These are phyloP conservation scores for Scutellaria galericulata DNA, from an alignment of 257 asterid species.

Conservation along the genomic window DNA sequence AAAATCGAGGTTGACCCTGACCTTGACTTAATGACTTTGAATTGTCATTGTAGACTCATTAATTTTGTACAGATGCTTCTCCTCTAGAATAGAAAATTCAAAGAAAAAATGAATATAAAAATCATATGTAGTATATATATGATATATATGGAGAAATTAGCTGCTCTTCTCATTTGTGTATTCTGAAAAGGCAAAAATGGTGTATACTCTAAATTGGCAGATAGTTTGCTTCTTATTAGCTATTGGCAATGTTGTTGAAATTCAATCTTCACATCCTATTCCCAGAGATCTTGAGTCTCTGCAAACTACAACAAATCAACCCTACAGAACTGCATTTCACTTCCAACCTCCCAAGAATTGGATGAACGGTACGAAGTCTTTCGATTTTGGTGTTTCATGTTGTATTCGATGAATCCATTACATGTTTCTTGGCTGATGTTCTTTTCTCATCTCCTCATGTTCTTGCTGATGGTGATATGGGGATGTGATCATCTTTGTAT, in stretches of 20 bases:
- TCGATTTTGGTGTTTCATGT: neutral
- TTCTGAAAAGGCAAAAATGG: constrained; percentile 22
- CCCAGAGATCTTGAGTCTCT: constrained; percentile 2
- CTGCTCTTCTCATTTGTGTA: no score
- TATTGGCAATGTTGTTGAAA: constrained; percentile 7
- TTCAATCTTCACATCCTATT: neutral
- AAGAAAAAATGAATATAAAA: no score
- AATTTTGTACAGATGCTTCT: no score
- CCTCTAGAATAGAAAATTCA: no score
- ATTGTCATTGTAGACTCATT: no score
- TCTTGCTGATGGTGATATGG: neutral
- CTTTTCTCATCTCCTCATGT: neutral
- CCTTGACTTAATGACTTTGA: no score
- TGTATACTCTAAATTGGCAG: constrained; percentile 22
- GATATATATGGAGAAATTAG: no score
- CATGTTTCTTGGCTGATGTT: neutral
- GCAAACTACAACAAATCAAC: constrained; percentile 27
- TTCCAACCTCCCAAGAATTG: constrained; percentile 65
- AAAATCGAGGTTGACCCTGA: no score
- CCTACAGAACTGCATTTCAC: constrained; percentile 61
- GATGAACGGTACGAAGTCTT: constrained; percentile 49
- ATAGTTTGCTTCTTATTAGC: constrained; percentile 8
- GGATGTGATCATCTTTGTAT: constrained; percentile 15
- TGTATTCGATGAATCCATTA: neutral
- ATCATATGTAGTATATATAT: no score